Evolutionary conservation across 805 yeast genomes (phyloP).

Genomic region (Hemisphaericaspora nanyangensis): DNA sequence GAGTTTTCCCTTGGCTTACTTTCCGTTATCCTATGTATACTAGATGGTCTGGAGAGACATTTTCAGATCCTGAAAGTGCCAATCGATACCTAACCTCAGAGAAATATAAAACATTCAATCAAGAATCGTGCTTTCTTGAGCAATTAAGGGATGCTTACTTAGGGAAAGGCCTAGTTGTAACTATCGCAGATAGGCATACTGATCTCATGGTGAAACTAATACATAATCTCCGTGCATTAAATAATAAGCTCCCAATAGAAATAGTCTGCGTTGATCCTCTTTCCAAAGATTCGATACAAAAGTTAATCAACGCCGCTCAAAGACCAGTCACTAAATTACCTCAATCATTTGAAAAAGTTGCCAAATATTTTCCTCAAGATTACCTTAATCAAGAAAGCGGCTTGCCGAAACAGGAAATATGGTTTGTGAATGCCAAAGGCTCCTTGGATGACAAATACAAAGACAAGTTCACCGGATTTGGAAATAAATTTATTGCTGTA

Average conservation of each 20-base stretch:
- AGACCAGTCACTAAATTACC: constrained; percentile 15
- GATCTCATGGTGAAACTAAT: constrained; percentile 23
- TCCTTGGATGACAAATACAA: constrained; percentile 14
- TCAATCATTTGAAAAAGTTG: constrained; percentile 16
- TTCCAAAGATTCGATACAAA: constrained; percentile 17
- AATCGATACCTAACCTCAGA: neutral
- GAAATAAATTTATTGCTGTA: constrained; percentile 31
- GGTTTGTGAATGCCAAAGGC: constrained; percentile 19
- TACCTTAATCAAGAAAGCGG: constrained; percentile 11
- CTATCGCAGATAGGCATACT: constrained; percentile 23
- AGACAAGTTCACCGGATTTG: constrained; percentile 22
- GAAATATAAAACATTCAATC: neutral
- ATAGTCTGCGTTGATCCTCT: constrained; percentile 27
- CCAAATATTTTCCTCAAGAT: constrained; percentile 10
- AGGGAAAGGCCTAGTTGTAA: constrained; percentile 30
- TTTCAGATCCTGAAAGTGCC: neutral
- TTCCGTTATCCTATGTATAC: constrained; percentile 33
- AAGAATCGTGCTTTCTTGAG: neutral
- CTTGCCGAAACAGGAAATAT: constrained; percentile 24
- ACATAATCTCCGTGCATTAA: constrained; percentile 27
- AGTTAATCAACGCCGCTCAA: constrained; percentile 10
- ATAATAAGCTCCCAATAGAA: constrained; percentile 29
- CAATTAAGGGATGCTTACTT: constrained; percentile 21
- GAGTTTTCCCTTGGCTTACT: constrained; percentile 38
- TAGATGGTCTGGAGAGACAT: constrained; percentile 35